Base-by-base conservation (phyloP, 768 basidiomycete species). In the Dictyophora rubrovolvata region DNA sequence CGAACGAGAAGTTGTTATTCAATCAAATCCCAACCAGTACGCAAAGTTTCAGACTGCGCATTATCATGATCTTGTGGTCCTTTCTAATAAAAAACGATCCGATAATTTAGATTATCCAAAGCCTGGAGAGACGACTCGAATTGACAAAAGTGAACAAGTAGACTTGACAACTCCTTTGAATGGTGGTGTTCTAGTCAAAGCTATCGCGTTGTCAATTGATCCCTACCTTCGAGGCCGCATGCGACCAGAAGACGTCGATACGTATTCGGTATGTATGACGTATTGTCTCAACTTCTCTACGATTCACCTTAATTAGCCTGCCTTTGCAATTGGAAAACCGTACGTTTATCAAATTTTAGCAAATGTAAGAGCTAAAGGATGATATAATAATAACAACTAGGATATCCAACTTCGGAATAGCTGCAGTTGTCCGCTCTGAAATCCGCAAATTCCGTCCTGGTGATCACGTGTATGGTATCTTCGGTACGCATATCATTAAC, bases 81-180 rank as follows among this genome's bases (percentile, higher is more conserved):
- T n/a, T n/a, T 42, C 2, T 12, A 42, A 42, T 5, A n/a, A 28
- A 3, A 3, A 28, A 28, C 4, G 14, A 2, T 42, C 11, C 42
- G 36, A 14, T 8, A 42, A 42, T n/a, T 14, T 42, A 42, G 60
- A 61, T 11, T 60, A 54, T 42, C 64, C 64, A 1, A 50, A 59
- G 18, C 60, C 65, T 4, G 77, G 77, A n/a, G 71, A 77, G 63
- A 79, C 77, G 6, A 74, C 75, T 2, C 63, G 75, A 0, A 73
- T 78, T 60, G 79, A 82, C 59, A 69, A 60, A 5, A 74, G 69
- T 0, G 65, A 74, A 56, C 75, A 69, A 0, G 81, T 84, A 63
- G 81, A 84, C 62, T 63, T 75, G 20, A 77, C 80, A 16, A 73
- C 73, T 0, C 65, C 74, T 1, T 66, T 81, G 47, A 66, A 79